Conservation (phyloP, 208 protist genomes). For the Trypanosoma caninum region DNA sequence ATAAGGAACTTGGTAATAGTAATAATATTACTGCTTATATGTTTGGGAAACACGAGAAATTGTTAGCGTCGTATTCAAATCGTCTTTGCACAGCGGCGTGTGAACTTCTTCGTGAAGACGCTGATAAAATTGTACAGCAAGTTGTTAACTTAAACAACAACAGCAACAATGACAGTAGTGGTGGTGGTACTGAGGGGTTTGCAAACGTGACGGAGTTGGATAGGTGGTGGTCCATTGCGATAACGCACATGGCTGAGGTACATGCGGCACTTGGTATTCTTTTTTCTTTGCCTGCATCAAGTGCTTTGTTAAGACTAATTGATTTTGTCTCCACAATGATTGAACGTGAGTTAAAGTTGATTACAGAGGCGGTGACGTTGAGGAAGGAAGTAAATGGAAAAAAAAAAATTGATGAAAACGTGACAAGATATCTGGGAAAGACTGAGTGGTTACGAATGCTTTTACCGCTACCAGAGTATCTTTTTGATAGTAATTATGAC, state of each 20-base stretch:
- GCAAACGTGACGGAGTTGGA: not conserved
- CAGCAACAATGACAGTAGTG: not conserved
- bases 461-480: not conserved
- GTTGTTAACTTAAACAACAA: not conserved
- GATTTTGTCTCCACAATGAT: conserved; percentile 11
- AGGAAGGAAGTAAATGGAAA: not conserved
- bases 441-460: conserved; percentile 10
- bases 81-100: conserved; percentile 1
- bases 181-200: not conserved
- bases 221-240: not conserved
- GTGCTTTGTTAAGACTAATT: conserved; percentile 9
- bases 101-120: conserved; percentile 17
- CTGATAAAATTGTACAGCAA: conserved; percentile 6
- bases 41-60: not conserved
- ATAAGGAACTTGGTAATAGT: not conserved
- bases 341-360: conserved; percentile 5
- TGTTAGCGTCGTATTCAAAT: conserved; percentile 5
- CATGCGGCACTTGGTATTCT: conserved; percentile 13
- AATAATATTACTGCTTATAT: too few species aligned
- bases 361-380: not conserved
- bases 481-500: not conserved
- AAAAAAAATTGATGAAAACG: not conserved
- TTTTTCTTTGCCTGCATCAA: not conserved
- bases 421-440: not conserved
- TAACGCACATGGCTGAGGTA: conserved; percentile 19